Percentiles rank a stretch among this genome's conserved stretches.
Evolutionary conservation across 2,329 filamentous ascomycete genomes (phyloP).

Genomic region (Xylariaceae sp.): DNA sequence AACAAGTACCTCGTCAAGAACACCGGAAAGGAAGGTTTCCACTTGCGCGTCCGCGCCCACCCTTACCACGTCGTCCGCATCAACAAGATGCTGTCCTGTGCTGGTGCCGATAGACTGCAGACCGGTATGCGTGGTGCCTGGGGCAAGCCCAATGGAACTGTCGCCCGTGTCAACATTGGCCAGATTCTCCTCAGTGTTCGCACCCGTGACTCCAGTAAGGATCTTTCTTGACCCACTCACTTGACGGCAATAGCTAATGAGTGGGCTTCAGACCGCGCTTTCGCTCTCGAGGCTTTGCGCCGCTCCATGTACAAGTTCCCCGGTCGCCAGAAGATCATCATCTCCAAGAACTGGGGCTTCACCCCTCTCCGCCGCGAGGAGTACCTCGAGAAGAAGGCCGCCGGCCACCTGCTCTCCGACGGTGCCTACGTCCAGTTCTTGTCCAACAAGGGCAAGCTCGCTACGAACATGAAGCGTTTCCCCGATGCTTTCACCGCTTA

Average conservation of each 20-base stretch:
- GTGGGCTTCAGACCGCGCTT: constrained; percentile 65
- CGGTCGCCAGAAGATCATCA: constrained; percentile 99
- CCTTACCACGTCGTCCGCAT: constrained; percentile 99
- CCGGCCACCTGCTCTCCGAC: constrained; percentile 90
- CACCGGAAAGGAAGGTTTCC: constrained; percentile 70
- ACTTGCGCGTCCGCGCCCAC: constrained; percentile 81
- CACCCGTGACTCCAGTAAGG: constrained; percentile 87
- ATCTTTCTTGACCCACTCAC: neutral
- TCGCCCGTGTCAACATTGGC: constrained; percentile 99
- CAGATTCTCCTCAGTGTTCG: constrained; percentile 97
- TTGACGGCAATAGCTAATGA: neutral
- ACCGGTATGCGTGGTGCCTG: constrained; percentile 99
- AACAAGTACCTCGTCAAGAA: constrained; percentile 91
- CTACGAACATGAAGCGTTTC: constrained; percentile 89
- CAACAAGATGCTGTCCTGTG: constrained; percentile 99
- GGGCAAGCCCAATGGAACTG: constrained; percentile 98
- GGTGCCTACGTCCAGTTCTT: constrained; percentile 99
- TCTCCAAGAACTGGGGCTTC: constrained; percentile 99
- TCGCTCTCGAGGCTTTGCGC: constrained; percentile 96
- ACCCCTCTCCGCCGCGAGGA: constrained; percentile 96
- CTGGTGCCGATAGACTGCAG: constrained; percentile 99
- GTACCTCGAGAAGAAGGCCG: constrained; percentile 92
- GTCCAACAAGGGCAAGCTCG: constrained; percentile 82
- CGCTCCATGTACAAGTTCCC: constrained; percentile 99
- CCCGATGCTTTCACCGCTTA: constrained; percentile 77